Conservation (phyloP, 306 rosid species). For the Lupinus albus region DNA sequence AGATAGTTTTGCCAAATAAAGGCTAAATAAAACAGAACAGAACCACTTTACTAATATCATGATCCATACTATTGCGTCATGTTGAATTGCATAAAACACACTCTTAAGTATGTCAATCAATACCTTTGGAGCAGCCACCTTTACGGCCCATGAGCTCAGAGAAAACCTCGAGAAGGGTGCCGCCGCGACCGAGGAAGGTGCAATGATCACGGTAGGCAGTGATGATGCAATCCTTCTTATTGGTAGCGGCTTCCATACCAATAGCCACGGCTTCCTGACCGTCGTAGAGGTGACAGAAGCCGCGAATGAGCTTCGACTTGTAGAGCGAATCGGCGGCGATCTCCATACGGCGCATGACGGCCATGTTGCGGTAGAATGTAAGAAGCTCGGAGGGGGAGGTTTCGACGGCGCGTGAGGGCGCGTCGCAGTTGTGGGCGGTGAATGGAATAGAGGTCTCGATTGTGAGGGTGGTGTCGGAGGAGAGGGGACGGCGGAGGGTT, state of each 20-base stretch:
- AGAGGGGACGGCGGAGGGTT: conserved; percentile 52
- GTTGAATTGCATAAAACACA: no score
- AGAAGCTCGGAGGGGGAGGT: conserved; percentile 67
- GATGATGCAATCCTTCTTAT: conserved; percentile 68
- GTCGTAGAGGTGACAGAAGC: conserved; percentile 92
- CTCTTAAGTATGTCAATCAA: no score
- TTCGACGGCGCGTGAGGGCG: conserved; percentile 77
- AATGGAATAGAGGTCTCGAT: conserved; percentile 79
- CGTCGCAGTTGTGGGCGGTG: conserved; percentile 68
- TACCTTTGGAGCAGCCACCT: conserved; percentile 79
- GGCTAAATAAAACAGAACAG: no score
- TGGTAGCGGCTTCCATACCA: conserved; percentile 86
- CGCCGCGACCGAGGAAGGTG: conserved; percentile 76
- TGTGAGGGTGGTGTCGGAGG: conserved; percentile 56
- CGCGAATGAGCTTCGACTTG: conserved; percentile 89
- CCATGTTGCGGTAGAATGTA: conserved; percentile 70
- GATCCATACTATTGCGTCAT: no score
- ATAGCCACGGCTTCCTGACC: conserved; percentile 90
- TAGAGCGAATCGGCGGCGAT: conserved; percentile 96
- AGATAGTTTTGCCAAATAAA: no score
- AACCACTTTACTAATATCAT: no score
- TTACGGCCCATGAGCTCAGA: conserved; percentile 81
- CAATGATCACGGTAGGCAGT: conserved; percentile 94
- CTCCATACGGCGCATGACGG: conserved; percentile 90
- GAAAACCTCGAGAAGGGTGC: conserved; percentile 60